These are phyloP conservation scores for Aspergillus luchuensis DNA, from an alignment of 2,329 filamentous ascomycete species.

Conservation along the genomic window DNA sequence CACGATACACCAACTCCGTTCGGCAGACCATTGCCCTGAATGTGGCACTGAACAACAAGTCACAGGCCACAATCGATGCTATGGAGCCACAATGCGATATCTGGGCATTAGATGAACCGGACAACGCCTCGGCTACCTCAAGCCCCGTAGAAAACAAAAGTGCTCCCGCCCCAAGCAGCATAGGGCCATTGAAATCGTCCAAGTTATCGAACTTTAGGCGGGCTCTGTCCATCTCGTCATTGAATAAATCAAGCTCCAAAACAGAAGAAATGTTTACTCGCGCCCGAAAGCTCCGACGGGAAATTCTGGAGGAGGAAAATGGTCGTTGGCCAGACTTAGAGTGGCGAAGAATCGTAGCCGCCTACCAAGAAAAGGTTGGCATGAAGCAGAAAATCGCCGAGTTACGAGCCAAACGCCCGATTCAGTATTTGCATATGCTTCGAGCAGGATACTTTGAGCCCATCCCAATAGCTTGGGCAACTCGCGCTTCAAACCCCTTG, in stretches of 20 bases:
- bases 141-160: background rate
- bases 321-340: constrained; percentile 2
- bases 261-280: background rate
- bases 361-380: constrained; percentile 1
- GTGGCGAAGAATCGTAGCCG: constrained; percentile 1
- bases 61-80: background rate
- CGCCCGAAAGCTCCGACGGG: background rate
- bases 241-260: background rate
- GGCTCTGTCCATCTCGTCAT: background rate
- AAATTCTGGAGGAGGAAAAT: constrained; percentile 1
- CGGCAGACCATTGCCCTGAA: background rate
- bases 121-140: background rate
- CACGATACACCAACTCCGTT: background rate
- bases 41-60: background rate
- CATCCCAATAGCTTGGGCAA: constrained; percentile 5
- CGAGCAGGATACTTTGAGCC: constrained; percentile 12
- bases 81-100: constrained; percentile 5
- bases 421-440: constrained; percentile 7
- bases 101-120: background rate
- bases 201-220: background rate
- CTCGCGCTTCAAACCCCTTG: constrained; percentile 2
- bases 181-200: background rate
- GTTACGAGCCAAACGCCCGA: background rate
- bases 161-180: background rate
- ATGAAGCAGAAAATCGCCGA: background rate